Percentiles rank a stretch among this genome's conserved stretches.
phyloP scores from a whole-genome alignment of 2,329 filamentous ascomycete genomes.

The Fusarium solani-melongenae region DNA sequence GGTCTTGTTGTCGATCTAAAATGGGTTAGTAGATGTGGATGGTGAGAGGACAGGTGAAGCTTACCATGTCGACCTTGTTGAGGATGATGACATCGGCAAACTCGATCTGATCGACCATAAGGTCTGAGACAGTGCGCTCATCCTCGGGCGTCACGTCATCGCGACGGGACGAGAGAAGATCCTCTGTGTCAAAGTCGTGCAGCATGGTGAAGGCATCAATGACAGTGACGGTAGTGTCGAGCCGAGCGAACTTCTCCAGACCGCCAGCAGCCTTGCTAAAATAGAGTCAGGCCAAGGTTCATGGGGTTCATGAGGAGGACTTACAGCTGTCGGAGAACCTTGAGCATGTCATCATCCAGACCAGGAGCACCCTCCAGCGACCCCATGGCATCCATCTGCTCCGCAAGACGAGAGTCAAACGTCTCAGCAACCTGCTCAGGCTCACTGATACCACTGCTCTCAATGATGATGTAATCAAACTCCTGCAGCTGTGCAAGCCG shows the following conservation, averaged over 20 bases:
- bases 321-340: slow-evolving; percentile 51
- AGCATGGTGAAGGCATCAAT: slow-evolving; percentile 80
- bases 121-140: slow-evolving; percentile 77
- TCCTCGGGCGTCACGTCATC: slow-evolving; percentile 74
- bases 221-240: slow-evolving; percentile 79
- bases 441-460: slow-evolving; percentile 78
- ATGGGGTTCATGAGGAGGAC: neutral
- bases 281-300: neutral
- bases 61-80: slow-evolving; percentile 75
- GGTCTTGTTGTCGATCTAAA: slow-evolving; percentile 52
- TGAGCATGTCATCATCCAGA: slow-evolving; percentile 50
- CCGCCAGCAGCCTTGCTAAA: slow-evolving; percentile 66
- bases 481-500: slow-evolving; percentile 68
- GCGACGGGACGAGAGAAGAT: slow-evolving; percentile 72
- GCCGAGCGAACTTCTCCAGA: slow-evolving; percentile 70
- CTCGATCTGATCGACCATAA: slow-evolving; percentile 83
- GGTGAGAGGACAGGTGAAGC: neutral
- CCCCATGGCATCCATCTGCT: slow-evolving; percentile 55
- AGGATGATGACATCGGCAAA: slow-evolving; percentile 79
- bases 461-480: slow-evolving; percentile 79
- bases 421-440: slow-evolving; percentile 81
- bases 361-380: slow-evolving; percentile 45
- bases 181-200: slow-evolving; percentile 76
- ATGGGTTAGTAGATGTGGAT: neutral
- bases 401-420: slow-evolving; percentile 68